Evolutionary conservation across 2,329 filamentous ascomycete genomes (phyloP), one percentile per base, ranked within the genome.

Genomic region (Aspergillus glaucus): DNA sequence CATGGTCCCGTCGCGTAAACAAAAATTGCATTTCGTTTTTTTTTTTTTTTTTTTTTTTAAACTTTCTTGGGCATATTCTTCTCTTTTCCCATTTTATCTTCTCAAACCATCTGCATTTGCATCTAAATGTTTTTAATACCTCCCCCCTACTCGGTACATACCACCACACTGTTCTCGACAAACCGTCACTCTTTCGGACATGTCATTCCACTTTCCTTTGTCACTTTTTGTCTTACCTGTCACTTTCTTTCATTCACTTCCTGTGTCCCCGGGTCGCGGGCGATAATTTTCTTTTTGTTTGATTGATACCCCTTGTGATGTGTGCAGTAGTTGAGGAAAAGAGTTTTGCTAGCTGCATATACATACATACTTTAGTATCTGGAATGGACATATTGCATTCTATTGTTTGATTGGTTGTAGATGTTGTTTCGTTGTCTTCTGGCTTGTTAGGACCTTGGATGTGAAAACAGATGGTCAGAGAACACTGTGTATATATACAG

Each of bases 181-280:
- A 30, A 30, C 9, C 5, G 34, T 36, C 34, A 36, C 34, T 36
- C 34, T 36, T 40, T 40, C 37, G 17, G 8, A 19, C 2, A 19
- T 15, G 1, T 40, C 19, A n/a, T 17, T 36, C 15, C 34, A 36
- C 34, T 36, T 36, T 40, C 37, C 37, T 40, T 40, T 40, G 37
- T 40, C 19, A 22, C 3, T 30, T 19, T 19, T 37, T n/a, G 2
- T 8, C 4, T 8, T 7, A 15, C n/a, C 34, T 46, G 32, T 34
- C 17, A 30, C 40, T 41, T 46, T 55, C 14, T n/a, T 41, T 26
- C 47, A 19, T 46, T 34, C 21, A 24, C 36, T 48, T 45, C 22
- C 22, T 30, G 41, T 48, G 37, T 40, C 34, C 34, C 34, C 34
- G 14, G 34, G 6, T 17, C 17, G 34, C 15, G 34, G 34, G 15